A percentile compares a stretch with the other conserved stretches of the same genome.
Evolutionary conservation across 768 basidiomycete genomes (phyloP).

Genomic region (Russula foetens): DNA sequence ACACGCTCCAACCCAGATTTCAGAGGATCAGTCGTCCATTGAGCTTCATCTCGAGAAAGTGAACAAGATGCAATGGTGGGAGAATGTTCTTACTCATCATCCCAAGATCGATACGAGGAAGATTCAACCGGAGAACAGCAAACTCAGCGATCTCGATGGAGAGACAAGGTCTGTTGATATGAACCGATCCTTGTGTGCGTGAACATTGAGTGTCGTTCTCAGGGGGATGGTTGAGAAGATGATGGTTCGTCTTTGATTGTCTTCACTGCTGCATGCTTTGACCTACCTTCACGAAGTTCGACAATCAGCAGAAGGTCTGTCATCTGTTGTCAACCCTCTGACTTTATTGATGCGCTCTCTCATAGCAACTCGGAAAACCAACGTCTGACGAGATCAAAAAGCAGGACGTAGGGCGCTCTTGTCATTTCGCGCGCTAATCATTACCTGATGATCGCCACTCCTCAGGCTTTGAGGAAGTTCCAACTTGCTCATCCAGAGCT

Average conservation of each 20-base stretch:
- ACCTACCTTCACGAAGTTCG: conserved; percentile 40
- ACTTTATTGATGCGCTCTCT: conserved; percentile 10
- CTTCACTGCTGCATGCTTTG: not conserved
- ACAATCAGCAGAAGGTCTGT: conserved; percentile 66
- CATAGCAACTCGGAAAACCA: conserved; percentile 89
- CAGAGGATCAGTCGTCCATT: conserved; percentile 73
- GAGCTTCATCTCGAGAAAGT: conserved; percentile 79
- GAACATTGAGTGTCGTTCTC: conserved; percentile 8
- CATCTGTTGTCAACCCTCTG: not conserved
- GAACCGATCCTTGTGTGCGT: not conserved
- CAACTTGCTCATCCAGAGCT: conserved; percentile 87
- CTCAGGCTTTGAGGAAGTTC: conserved; percentile 78
- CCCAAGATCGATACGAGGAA: conserved; percentile 96
- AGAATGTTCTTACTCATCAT: conserved; percentile 89
- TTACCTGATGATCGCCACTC: not conserved
- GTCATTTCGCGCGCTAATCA: not conserved
- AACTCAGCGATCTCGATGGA: conserved; percentile 90
- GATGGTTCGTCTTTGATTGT: conserved; percentile 68
- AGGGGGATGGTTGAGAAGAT: conserved; percentile 99
- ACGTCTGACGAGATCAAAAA: conserved; percentile 94
- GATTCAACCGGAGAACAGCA: conserved; percentile 92
- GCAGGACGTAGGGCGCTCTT: conserved; percentile 50
- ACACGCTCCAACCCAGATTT: not conserved
- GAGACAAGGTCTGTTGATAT: conserved; percentile 64
- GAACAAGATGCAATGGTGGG: conserved; percentile 93